A percentile compares a stretch with the other conserved stretches of the same genome.
Conservation (phyloP, 2,329 filamentous ascomycete genomes). For the Colletotrichum musicola region DNA sequence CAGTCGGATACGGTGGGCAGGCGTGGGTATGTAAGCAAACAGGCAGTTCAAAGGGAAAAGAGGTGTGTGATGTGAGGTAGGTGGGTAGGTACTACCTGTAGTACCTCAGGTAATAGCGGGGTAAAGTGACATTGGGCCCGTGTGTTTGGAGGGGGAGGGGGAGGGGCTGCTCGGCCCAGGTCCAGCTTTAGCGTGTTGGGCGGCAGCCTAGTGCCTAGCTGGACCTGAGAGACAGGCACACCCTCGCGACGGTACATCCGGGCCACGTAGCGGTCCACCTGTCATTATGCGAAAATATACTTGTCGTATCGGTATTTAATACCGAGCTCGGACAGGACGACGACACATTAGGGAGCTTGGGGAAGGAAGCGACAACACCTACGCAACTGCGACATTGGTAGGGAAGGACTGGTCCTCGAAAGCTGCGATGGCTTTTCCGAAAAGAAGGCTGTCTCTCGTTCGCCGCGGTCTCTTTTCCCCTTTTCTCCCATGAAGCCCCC, state of each 20-base stretch:
- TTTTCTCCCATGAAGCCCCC: neutral
- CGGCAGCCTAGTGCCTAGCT: neutral
- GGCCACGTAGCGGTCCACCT: constrained; percentile 18
- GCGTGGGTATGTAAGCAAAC: constrained; percentile 23
- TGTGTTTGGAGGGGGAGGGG: constrained; percentile 23
- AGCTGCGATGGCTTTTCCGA: neutral
- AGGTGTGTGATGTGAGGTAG: neutral
- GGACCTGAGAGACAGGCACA: constrained; percentile 7
- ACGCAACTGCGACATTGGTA: neutral
- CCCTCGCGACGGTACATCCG: constrained; percentile 12
- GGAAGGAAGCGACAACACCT: neutral
- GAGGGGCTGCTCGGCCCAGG: constrained; percentile 11
- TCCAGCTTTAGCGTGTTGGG: neutral
- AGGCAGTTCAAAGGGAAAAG: neutral
- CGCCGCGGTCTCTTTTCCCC: neutral
- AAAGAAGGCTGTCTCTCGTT: neutral
- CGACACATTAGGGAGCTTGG: constrained; percentile 8
- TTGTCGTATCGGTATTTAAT: neutral
- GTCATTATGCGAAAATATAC: constrained; percentile 8
- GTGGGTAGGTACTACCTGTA: neutral
- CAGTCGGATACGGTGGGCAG: constrained; percentile 13
- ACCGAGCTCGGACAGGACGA: constrained; percentile 12
- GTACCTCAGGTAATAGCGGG: constrained; percentile 7
- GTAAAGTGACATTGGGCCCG: constrained; percentile 25
- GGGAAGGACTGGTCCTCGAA: neutral